Conservation (phyloP, 768 basidiomycete species). For the Leccinum aurantiacum region DNA sequence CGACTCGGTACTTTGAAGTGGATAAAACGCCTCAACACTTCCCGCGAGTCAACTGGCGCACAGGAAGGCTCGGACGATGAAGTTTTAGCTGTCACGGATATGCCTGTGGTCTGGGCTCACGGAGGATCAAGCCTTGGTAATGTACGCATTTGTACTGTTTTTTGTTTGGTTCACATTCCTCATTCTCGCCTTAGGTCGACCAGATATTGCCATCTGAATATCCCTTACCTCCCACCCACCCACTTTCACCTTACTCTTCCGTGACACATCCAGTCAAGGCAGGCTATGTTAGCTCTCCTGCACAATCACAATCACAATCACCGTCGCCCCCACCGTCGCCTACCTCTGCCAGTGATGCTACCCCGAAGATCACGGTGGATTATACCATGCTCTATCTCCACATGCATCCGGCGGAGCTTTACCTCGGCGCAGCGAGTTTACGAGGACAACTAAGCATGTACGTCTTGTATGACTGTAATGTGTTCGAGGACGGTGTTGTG, state of each 20-base stretch:
- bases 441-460: slow-evolving; percentile 34
- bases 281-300: slow-evolving; percentile 5
- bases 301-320: neutral
- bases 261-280: slow-evolving; percentile 15
- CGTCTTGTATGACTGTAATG: slow-evolving; percentile 45
- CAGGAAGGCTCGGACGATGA: slow-evolving; percentile 18
- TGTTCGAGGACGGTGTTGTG: slow-evolving; percentile 41
- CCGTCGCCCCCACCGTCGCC: neutral
- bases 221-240: slow-evolving; percentile 28
- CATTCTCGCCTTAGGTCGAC: slow-evolving; percentile 32
- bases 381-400: slow-evolving; percentile 30
- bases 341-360: neutral
- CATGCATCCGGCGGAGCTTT: slow-evolving; percentile 43
- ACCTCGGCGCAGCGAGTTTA: slow-evolving; percentile 43
- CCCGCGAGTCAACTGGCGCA: neutral
- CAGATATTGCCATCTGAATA: slow-evolving; percentile 36
- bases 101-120: slow-evolving; percentile 16
- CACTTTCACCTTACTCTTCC: slow-evolving; percentile 23
- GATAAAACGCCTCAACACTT: slow-evolving; percentile 17
- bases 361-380: slow-evolving; percentile 17
- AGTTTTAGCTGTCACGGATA: slow-evolving; percentile 5
- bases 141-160: slow-evolving; percentile 6
- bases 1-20: slow-evolving; percentile 23
- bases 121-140: slow-evolving; percentile 32
- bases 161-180: slow-evolving; percentile 2